phyloP scores from a whole-genome alignment of 192 early-diverging fungal species.

The Coemansia sp. region DNA sequence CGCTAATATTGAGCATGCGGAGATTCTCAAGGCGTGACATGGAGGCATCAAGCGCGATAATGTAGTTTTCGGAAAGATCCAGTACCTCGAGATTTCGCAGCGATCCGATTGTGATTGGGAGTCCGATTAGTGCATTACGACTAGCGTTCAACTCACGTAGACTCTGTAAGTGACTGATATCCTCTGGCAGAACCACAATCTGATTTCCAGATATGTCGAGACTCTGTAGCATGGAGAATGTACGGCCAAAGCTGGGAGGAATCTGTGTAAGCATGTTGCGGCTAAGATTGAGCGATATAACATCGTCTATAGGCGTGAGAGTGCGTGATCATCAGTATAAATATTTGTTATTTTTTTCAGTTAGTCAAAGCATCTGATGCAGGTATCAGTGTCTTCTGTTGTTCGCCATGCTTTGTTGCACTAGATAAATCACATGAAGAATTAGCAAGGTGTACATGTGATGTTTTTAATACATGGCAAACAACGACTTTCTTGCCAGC shows the following conservation, averaged over 20 bases:
- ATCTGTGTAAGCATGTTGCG: conserved; percentile 32
- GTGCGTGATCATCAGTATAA: no score
- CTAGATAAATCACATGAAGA: no score
- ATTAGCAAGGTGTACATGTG: no score
- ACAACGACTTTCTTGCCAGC: not conserved
- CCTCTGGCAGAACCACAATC: conserved; percentile 35
- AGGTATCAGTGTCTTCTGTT: no score
- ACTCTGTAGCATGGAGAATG: conserved; percentile 24
- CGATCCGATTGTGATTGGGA: conserved; percentile 37
- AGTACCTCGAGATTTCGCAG: conserved; percentile 45
- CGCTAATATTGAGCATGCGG: conserved; percentile 48
- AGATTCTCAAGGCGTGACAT: conserved; percentile 35
- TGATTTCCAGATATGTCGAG: conserved; percentile 49
- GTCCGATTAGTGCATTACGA: conserved; percentile 29
- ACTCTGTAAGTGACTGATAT: conserved; percentile 29
- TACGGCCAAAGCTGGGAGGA: conserved; percentile 34
- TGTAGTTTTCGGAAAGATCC: conserved; percentile 40
- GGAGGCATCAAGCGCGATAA: conserved; percentile 21
- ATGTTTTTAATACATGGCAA: not conserved
- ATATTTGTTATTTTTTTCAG: no score
- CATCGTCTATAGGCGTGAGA: conserved; percentile 17
- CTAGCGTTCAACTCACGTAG: conserved; percentile 44
- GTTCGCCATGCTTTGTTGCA: no score
- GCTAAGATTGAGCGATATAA: conserved; percentile 28
- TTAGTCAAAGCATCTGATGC: no score